A percentile compares a stretch with the other conserved stretches of the same genome.
Evolutionary conservation across 495 filamentous ascomycete genomes (phyloP).

Genomic region (Clohesyomyces aquaticus): DNA sequence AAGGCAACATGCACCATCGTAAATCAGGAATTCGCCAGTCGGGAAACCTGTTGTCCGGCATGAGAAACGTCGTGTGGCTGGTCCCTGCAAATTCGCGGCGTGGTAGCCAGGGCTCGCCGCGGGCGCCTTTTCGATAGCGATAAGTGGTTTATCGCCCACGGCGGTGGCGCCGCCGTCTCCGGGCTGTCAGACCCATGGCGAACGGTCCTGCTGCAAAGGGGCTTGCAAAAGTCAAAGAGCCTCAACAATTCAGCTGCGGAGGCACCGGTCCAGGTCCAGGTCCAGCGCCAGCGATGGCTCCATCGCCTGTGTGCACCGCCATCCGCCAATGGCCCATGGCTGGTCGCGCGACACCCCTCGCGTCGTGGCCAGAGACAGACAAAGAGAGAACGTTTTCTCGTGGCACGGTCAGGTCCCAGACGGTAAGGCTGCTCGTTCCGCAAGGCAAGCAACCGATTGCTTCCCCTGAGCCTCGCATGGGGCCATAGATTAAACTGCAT

Average conservation of each 20-base stretch:
- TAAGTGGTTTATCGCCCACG: slow-evolving; percentile 13
- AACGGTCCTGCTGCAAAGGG: slow-evolving; percentile 2
- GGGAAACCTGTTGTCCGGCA: slow-evolving; percentile 19
- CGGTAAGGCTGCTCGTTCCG: background rate
- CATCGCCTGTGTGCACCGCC: background rate
- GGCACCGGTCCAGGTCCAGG: background rate
- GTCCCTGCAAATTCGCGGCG: background rate
- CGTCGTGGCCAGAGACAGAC: background rate
- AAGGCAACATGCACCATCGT: background rate
- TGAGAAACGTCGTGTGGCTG: slow-evolving; percentile 5
- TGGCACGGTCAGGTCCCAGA: background rate
- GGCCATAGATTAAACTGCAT: slow-evolving; percentile 16
- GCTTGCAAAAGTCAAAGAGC: background rate
- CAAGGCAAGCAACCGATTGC: slow-evolving; percentile 2
- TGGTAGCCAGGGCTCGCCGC: slow-evolving; percentile 1
- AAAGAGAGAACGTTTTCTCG: background rate
- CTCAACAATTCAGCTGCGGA: slow-evolving; percentile 12
- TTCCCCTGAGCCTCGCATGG: slow-evolving; percentile 24
- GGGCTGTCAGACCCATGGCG: slow-evolving; percentile 1
- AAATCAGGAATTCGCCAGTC: slow-evolving; percentile 1
- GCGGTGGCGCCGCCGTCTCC: slow-evolving; percentile 26
- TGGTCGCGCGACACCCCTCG: background rate
- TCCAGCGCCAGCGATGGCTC: too few species aligned
- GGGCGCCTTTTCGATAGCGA: slow-evolving; percentile 22
- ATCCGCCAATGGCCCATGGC: background rate